Evolutionary conservation across 78 protist species (phyloP).

Genomic region (Tieghemostelium lacteum): DNA sequence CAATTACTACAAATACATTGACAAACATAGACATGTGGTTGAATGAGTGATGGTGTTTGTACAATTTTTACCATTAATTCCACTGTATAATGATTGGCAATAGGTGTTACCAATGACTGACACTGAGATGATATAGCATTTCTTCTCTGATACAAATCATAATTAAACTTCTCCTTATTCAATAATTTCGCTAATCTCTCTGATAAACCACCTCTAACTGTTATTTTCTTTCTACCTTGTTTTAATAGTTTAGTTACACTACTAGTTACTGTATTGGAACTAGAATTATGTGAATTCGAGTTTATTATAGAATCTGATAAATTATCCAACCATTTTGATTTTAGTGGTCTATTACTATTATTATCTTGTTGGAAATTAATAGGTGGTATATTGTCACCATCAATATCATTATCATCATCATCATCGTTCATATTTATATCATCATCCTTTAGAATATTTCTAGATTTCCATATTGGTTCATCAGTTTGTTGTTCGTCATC

Average conservation of each 20-base stretch:
- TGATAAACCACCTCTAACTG: background rate
- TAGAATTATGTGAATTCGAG: background rate
- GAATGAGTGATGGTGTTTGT: background rate
- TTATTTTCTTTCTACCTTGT: no score
- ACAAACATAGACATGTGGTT: background rate
- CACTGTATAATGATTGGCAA: background rate
- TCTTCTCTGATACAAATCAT: background rate
- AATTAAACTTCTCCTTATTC: no score
- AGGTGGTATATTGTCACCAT: background rate
- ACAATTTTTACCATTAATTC: background rate
- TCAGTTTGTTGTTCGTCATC: background rate
- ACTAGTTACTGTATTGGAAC: background rate
- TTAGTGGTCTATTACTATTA: background rate
- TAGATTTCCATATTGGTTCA: background rate
- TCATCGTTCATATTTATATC: background rate
- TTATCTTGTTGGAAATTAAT: no score
- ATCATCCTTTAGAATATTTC: background rate
- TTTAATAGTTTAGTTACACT: no score
- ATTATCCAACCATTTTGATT: background rate
- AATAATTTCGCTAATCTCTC: background rate
- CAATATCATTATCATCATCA: background rate
- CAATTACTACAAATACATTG: background rate
- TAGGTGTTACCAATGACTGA: background rate
- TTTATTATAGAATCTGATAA: background rate
- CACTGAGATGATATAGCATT: no score